phyloP scores from a whole-genome alignment of 148 eudicot genomes.

The Salicornia ramosissima region DNA sequence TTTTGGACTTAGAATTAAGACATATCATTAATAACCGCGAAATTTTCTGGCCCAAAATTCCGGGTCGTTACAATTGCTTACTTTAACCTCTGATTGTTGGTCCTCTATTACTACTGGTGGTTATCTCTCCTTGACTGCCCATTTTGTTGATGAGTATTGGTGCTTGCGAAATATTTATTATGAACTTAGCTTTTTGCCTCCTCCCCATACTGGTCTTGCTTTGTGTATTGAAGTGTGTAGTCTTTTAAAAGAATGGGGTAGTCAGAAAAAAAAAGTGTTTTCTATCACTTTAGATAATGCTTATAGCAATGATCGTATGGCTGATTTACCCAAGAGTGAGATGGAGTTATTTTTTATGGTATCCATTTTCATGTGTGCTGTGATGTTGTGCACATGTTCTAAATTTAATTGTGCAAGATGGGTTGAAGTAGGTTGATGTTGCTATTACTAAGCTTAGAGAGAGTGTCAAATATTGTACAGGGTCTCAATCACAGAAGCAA shows the following conservation, averaged over 20 bases:
- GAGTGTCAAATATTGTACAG: neutral
- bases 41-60: too few species aligned
- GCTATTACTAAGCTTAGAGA: neutral
- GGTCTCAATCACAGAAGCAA: neutral
- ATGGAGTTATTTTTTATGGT: too few species aligned
- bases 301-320: neutral
- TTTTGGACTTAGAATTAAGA: too few species aligned
- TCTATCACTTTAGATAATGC: conserved; percentile 2
- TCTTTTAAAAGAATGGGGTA: neutral
- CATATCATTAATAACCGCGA: too few species aligned
- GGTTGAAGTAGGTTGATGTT: too few species aligned
- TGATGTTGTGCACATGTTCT: too few species aligned
- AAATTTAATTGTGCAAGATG: too few species aligned
- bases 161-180: neutral
- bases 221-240: too few species aligned
- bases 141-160: neutral
- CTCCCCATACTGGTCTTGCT: neutral
- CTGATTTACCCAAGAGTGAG: too few species aligned
- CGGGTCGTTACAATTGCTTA: too few species aligned
- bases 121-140: neutral
- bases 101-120: neutral
- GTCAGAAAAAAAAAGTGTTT: neutral
- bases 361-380: too few species aligned
- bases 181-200: neutral
- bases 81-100: neutral